Conservation (phyloP, 1,139 yeast species). For the Diutina siamensis region DNA sequence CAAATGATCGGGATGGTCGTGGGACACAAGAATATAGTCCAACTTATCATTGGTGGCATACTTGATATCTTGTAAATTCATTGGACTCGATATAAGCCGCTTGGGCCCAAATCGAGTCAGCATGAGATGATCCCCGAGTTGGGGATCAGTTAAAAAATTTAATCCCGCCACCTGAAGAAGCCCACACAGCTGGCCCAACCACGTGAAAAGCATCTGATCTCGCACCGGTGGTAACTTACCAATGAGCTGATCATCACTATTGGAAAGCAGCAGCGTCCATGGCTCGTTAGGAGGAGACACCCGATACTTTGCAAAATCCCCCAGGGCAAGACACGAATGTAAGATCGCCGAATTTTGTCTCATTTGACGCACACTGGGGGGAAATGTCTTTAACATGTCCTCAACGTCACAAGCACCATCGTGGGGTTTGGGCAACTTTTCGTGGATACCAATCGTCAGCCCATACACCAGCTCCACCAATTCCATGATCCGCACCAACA, state of each 20-base stretch:
- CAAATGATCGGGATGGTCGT: slow-evolving; percentile 91
- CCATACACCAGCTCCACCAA: slow-evolving; percentile 55
- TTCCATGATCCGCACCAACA: slow-evolving; percentile 60
- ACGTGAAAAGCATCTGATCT: slow-evolving; percentile 56
- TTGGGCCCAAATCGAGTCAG: slow-evolving; percentile 65
- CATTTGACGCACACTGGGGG: slow-evolving; percentile 41
- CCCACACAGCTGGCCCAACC: slow-evolving; percentile 92
- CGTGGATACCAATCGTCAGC: slow-evolving; percentile 40
- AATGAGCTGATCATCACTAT: not conserved
- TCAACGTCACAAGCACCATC: slow-evolving; percentile 32
- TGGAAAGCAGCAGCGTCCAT: slow-evolving; percentile 7
- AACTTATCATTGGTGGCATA: slow-evolving; percentile 35
- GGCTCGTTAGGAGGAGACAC: slow-evolving; percentile 5
- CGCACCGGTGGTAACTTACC: slow-evolving; percentile 1
- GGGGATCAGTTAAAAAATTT: slow-evolving; percentile 76
- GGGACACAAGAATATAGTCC: slow-evolving; percentile 71
- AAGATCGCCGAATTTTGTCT: slow-evolving; percentile 20
- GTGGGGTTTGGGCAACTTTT: slow-evolving; percentile 11
- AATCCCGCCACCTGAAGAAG: slow-evolving; percentile 60
- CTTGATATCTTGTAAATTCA: slow-evolving; percentile 51
- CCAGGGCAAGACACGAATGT: slow-evolving; percentile 16
- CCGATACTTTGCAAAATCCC: slow-evolving; percentile 12
- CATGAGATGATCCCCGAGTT: slow-evolving; percentile 60
- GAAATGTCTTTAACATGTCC: slow-evolving; percentile 42
- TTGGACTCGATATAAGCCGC: slow-evolving; percentile 64